Percentiles rank a stretch among this genome's conserved stretches.
Conservation (phyloP, 1,284 basidiomycete genomes). For the Ustilago loliicola region DNA sequence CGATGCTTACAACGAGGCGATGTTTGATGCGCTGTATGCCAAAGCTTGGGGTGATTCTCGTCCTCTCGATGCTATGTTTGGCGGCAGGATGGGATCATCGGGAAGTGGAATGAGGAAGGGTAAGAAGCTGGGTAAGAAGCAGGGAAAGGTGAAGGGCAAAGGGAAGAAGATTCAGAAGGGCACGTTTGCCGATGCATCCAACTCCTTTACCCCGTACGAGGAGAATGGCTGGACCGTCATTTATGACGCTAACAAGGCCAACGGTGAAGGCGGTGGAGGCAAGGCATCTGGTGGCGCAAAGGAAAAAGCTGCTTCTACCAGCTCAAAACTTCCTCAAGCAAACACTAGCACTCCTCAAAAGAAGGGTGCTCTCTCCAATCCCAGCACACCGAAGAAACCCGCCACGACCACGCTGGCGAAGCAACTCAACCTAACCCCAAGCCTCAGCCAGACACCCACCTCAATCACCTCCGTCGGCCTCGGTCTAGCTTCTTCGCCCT, state of each 20-base stretch:
- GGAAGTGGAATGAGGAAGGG: background rate
- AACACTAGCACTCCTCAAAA: background rate
- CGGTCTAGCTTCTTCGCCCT: conserved; percentile 2
- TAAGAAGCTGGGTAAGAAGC: background rate
- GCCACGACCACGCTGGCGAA: background rate
- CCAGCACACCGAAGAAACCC: background rate
- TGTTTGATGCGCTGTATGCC: conserved; percentile 5
- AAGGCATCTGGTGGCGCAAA: background rate
- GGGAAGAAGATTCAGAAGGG: background rate
- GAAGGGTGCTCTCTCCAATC: background rate
- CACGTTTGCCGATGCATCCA: background rate
- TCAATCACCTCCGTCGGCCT: conserved; percentile 22
- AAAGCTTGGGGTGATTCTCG: background rate
- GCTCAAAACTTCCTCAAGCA: background rate
- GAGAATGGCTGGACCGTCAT: background rate
- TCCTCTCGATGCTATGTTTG: background rate
- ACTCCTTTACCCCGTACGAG: background rate
- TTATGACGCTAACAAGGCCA: conserved; percentile 1
- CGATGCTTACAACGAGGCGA: conserved; percentile 7
- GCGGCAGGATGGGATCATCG: background rate
- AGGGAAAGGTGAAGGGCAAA: background rate
- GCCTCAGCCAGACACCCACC: background rate
- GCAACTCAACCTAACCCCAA: background rate
- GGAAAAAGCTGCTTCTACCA: background rate
- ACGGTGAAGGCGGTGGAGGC: background rate